Evolutionary conservation across 2,329 filamentous ascomycete genomes (phyloP).

Genomic region (Paecilomyces formosus): DNA sequence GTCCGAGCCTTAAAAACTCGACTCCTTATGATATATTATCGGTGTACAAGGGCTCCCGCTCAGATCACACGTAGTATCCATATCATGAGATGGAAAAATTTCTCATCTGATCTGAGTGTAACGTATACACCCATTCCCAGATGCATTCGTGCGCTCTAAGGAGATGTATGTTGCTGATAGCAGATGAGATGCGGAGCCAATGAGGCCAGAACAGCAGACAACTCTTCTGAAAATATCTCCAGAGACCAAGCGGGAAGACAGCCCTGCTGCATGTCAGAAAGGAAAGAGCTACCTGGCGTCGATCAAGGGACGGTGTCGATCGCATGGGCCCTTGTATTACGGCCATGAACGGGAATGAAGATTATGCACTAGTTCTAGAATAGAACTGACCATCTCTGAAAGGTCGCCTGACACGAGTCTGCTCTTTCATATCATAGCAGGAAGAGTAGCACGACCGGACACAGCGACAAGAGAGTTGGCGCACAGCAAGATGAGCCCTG

Average conservation of each 20-base stretch:
- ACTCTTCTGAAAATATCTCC: background rate
- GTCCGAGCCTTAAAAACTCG: background rate
- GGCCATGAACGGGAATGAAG: background rate
- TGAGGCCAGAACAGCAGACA: background rate
- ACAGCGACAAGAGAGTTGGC: background rate
- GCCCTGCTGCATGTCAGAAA: background rate
- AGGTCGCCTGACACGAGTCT: background rate
- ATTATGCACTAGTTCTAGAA: background rate
- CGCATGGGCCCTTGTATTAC: background rate
- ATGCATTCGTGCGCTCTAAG: background rate
- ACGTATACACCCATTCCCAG: too few relatives aligned
- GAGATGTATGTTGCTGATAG: background rate
- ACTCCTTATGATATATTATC: background rate
- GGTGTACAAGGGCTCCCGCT: background rate
- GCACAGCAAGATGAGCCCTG: background rate
- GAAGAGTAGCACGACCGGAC: background rate
- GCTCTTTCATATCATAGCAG: background rate
- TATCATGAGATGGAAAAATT: background rate
- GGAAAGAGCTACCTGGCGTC: background rate
- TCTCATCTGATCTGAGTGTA: too few relatives aligned
- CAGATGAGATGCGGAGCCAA: background rate
- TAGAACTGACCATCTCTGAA: background rate
- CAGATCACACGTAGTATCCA: background rate
- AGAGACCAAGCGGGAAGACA: background rate
- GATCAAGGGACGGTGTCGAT: background rate